phyloP scores from a whole-genome alignment of 2,329 filamentous ascomycete species.

The Colletotrichum plurivorum region DNA sequence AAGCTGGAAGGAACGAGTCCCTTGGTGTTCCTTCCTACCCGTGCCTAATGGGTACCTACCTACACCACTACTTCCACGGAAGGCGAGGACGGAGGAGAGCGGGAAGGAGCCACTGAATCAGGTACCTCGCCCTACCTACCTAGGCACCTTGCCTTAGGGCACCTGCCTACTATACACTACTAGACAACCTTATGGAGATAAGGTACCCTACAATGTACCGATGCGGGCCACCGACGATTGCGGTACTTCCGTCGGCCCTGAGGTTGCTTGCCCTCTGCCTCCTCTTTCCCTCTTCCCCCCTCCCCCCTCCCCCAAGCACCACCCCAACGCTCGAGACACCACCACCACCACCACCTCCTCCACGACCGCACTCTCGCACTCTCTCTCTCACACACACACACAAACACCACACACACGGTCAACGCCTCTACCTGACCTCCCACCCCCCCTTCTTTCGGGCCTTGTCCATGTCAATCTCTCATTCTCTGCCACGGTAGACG shows the following conservation, averaged over 20 bases:
- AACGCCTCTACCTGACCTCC: constrained; percentile 19
- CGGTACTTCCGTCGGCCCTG: constrained; percentile 27
- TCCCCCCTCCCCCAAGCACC: neutral
- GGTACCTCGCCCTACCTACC: neutral
- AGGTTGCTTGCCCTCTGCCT: neutral
- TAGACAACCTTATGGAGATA: too few species aligned
- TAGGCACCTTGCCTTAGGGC: constrained; percentile 17
- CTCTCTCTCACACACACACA: neutral
- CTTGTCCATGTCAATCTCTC: constrained; percentile 32
- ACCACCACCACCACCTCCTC: neutral
- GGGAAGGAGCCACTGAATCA: constrained; percentile 1
- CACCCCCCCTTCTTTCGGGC: constrained; percentile 14
- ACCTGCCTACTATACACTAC: too few species aligned
- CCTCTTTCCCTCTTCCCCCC: constrained; percentile 12
- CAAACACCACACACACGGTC: constrained; percentile 18
- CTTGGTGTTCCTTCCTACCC: neutral
- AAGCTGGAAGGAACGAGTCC: too few species aligned
- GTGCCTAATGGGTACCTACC: neutral
- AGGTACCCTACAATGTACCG: neutral
- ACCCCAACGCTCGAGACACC: constrained; percentile 22
- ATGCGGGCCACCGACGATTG: constrained; percentile 35
- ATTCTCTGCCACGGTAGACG: too few species aligned
- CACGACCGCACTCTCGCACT: neutral
- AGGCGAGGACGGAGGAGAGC: neutral
- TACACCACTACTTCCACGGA: too few species aligned